A percentile compares a stretch with the other conserved stretches of the same genome.
phyloP scores from a whole-genome alignment of 148 eudicot species.

The Heliosperma pusillum region DNA sequence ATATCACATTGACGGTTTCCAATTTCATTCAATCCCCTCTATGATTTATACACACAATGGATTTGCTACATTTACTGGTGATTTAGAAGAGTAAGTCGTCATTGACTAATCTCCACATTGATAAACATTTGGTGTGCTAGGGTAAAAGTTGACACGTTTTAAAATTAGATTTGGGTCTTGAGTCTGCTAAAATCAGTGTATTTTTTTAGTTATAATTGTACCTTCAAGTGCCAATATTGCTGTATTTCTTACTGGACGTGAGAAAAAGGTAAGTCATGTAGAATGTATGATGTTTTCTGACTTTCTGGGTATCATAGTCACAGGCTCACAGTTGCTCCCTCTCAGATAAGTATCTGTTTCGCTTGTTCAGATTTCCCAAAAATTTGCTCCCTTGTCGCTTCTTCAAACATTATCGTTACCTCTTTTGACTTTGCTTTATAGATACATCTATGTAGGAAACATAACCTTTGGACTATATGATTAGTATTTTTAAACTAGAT shows the following conservation, averaged over 20 bases:
- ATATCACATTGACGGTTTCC: constrained; percentile 91
- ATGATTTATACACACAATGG: constrained; percentile 99
- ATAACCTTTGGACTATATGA: background rate
- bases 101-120: constrained; percentile 14
- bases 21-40: constrained; percentile 92
- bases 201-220: background rate
- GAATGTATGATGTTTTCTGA: background rate
- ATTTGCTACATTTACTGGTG: constrained; percentile 85
- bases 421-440: background rate
- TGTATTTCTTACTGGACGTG: background rate
- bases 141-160: background rate
- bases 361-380: background rate
- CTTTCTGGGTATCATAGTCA: background rate
- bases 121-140: background rate
- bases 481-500: background rate
- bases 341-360: background rate
- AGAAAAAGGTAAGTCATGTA: background rate
- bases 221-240: background rate
- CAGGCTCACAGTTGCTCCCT: background rate
- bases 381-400: background rate
- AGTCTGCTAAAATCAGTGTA: background rate
- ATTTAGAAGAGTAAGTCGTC: constrained; percentile 83
- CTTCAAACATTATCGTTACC: background rate
- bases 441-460: background rate
- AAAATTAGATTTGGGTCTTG: background rate